Evolutionary conservation across 73 alveolate genomes (phyloP).

Genomic region (Symbiodinium natans): DNA sequence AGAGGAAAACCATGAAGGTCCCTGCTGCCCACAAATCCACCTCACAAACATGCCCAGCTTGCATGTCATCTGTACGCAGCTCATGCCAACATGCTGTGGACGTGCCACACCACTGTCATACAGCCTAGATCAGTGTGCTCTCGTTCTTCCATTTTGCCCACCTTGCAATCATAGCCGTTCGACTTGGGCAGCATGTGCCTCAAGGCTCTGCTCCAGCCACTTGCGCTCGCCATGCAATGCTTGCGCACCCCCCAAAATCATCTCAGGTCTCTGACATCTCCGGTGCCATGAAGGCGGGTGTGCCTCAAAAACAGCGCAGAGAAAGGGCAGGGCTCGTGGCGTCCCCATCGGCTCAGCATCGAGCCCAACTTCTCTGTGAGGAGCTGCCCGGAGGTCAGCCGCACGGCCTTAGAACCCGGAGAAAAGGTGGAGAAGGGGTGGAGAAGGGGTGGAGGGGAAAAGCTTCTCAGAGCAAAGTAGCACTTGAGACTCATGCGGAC

Average conservation of each 20-base stretch:
- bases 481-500: too few species aligned
- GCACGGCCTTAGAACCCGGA: not conserved
- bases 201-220: not conserved
- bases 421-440: too few species aligned
- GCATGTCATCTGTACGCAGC: too few species aligned
- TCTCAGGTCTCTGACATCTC: slow-evolving; percentile 32
- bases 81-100: too few species aligned
- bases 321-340: too few species aligned
- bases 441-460: too few species aligned
- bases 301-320: not conserved
- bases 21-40: slow-evolving; percentile 91
- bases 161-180: slow-evolving; percentile 70
- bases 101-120: too few species aligned
- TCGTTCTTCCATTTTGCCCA: not conserved
- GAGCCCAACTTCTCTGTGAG: slow-evolving; percentile 56
- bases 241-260: too few species aligned
- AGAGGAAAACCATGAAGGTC: slow-evolving; percentile 77
- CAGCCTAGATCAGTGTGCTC: not conserved
- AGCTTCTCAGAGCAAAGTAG: too few species aligned
- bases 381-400: slow-evolving; percentile 43
- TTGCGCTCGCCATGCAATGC: too few species aligned
- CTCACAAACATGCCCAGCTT: too few species aligned
- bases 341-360: not conserved
- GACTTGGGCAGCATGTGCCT: slow-evolving; percentile 80
- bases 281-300: slow-evolving; percentile 88